phyloP scores from a whole-genome alignment of 2,329 filamentous ascomycete species.

The Coniochaeta hoffmannii region DNA sequence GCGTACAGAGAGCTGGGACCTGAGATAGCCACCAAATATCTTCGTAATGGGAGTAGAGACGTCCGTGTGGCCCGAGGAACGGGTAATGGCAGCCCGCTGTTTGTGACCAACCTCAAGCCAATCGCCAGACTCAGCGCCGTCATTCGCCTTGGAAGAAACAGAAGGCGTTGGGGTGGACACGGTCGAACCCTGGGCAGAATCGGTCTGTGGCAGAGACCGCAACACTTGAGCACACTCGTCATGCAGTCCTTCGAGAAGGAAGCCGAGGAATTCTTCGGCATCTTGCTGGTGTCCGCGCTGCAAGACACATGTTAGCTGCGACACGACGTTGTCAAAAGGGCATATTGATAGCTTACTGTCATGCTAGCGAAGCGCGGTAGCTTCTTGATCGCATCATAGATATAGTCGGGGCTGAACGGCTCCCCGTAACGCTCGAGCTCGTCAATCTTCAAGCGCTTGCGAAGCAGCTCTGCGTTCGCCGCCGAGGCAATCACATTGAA shows the following conservation, averaged over 20 bases:
- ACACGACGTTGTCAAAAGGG: not conserved
- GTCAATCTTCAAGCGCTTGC: slow-evolving; percentile 65
- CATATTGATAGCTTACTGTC: slow-evolving; percentile 52
- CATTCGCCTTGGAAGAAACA: slow-evolving; percentile 17
- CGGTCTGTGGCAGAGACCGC: slow-evolving; percentile 36
- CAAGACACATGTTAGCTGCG: slow-evolving; percentile 16
- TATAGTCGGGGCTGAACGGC: slow-evolving; percentile 85
- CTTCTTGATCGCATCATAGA: slow-evolving; percentile 86
- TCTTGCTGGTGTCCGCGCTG: slow-evolving; percentile 94
- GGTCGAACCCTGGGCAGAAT: slow-evolving; percentile 28
- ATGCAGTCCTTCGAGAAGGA: slow-evolving; percentile 84
- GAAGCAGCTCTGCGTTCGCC: slow-evolving; percentile 63
- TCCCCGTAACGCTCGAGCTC: slow-evolving; percentile 89
- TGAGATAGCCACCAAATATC: slow-evolving; percentile 86
- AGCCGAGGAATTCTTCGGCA: slow-evolving; percentile 92
- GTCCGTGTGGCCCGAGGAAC: slow-evolving; percentile 69
- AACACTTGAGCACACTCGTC: slow-evolving; percentile 84
- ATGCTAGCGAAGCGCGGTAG: slow-evolving; percentile 86
- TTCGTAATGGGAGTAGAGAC: slow-evolving; percentile 80
- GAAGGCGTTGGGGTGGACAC: slow-evolving; percentile 31
- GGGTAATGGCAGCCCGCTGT: slow-evolving; percentile 79
- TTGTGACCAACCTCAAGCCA: slow-evolving; percentile 95
- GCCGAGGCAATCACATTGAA: slow-evolving; percentile 83
- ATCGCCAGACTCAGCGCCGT: slow-evolving; percentile 33
- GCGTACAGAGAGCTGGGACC: slow-evolving; percentile 81